phyloP scores from a whole-genome alignment of 2,329 filamentous ascomycete species.

The Fusarium algeriense region DNA sequence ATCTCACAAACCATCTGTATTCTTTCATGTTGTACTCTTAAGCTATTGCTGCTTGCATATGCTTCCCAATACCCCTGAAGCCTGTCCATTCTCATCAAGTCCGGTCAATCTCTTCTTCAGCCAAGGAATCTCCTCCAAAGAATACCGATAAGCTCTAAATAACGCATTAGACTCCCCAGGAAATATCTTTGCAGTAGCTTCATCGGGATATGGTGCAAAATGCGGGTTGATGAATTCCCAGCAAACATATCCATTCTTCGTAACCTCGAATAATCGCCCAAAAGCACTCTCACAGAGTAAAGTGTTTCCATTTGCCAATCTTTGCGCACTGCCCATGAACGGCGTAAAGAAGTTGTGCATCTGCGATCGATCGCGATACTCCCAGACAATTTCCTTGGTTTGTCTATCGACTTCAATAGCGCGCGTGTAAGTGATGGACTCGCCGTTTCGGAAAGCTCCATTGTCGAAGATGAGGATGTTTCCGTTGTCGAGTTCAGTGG shows the following conservation, averaged over 20 bases:
- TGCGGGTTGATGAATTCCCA: constrained; percentile 50
- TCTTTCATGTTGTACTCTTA: not conserved
- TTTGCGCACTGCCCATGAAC: constrained; percentile 50
- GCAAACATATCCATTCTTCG: constrained; percentile 43
- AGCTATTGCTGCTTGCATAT: not conserved
- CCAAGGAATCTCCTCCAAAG: constrained; percentile 47
- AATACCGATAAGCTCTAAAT: constrained; percentile 47
- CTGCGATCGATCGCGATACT: constrained; percentile 48
- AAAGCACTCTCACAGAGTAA: constrained; percentile 48
- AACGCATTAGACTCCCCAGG: constrained; percentile 49
- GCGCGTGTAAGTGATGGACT: constrained; percentile 48
- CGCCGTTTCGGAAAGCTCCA: constrained; percentile 46
- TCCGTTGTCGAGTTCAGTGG: constrained; percentile 48
- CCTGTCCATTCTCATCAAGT: not conserved
- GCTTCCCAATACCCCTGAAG: not conserved
- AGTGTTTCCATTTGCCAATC: constrained; percentile 47
- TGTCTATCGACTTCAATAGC: constrained; percentile 44
- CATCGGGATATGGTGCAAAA: constrained; percentile 45
- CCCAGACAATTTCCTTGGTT: constrained; percentile 46
- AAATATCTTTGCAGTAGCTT: constrained; percentile 43
- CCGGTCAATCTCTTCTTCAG: constrained; percentile 16
- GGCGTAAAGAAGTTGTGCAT: constrained; percentile 50
- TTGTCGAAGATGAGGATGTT: constrained; percentile 51
- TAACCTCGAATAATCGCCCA: constrained; percentile 48
- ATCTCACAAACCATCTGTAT: too few species aligned